Base-by-base conservation (phyloP, 75 land plant species). In the Sequoiadendron giganteum region DNA sequence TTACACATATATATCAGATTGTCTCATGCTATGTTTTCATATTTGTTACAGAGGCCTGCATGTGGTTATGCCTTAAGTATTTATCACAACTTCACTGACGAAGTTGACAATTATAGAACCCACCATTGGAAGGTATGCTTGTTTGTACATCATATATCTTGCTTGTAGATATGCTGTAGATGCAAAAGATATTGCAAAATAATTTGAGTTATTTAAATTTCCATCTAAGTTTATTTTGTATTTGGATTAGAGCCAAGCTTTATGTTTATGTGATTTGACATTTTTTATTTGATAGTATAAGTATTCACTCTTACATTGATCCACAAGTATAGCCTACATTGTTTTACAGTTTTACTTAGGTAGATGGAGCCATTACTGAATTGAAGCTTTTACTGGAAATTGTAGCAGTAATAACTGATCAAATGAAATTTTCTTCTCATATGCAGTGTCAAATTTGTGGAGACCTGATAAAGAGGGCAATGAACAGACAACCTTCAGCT, bases 371-470 rank as follows among this genome's bases (percentile, higher is more conserved):
- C 25, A 78, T 16, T 16, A 14, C 81, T 39, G 15, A 18, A 19
- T 21, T 52, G 55, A 21, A 79, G 9, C 82, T 80, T 21, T 80
- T 40, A 47, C 84, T 82, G 28, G 52, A 82, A 82, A 82, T 3
- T 45, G 84, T 82, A 3, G 52, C 16, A 13, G 1, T n/a, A 82
- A 21, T 54, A 45, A n/a, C 13, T 47, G 13, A 82, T 15, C 47
- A 82, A 82, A 82, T 43, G 34, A 82, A 82, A 9, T n/a, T 82
- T 45, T 45, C 34, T 47, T 45, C 34, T 82, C 49, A 11, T 28
- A 9, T 90, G 77, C 94, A 93, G 94, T 93, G 94, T 75, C 36
- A 72, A 61, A 45, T 4, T 36, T 93, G 94, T 91, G 94, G 94
- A 52, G 85, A 91, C 75, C 25, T 91, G 10, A 80, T 93, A 45